Percentiles rank a stretch among this genome's conserved stretches.
Conservation (phyloP, 2,329 filamentous ascomycete genomes). For the Rutstroemia sp. region DNA sequence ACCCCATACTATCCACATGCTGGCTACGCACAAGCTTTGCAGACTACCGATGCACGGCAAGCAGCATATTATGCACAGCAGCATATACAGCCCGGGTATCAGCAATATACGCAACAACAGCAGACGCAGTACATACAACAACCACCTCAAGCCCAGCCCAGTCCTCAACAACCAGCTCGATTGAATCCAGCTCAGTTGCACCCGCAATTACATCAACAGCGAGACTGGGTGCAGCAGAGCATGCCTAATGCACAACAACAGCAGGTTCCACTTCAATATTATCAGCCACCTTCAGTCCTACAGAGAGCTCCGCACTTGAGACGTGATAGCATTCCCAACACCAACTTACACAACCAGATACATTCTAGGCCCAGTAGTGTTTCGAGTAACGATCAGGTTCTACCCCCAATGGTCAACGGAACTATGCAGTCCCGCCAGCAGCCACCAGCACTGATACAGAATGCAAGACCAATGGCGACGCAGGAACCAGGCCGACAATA, state of each 20-base stretch:
- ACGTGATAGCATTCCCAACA: slow-evolving; percentile 3
- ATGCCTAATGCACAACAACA: background rate
- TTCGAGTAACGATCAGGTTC: background rate
- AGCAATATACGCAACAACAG: slow-evolving; percentile 12
- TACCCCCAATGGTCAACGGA: background rate
- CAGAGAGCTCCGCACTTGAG: slow-evolving; percentile 15
- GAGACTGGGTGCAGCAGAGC: background rate
- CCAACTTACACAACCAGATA: slow-evolving; percentile 7
- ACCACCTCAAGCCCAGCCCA: background rate
- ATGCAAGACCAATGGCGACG: background rate
- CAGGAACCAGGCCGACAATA: slow-evolving; percentile 30
- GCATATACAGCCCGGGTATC: background rate
- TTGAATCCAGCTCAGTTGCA: slow-evolving; percentile 4
- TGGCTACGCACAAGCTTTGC: background rate
- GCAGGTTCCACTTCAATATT: background rate
- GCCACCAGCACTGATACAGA: background rate
- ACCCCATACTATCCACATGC: background rate
- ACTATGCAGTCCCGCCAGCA: background rate
- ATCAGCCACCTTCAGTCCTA: slow-evolving; percentile 13
- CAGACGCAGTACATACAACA: slow-evolving; percentile 11
- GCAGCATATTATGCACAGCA: background rate
- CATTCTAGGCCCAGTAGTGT: slow-evolving; percentile 8
- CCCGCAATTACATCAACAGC: background rate
- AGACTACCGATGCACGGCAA: background rate
- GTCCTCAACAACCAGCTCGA: slow-evolving; percentile 7